Conservation (phyloP, 2,329 filamentous ascomycete species). For the Verticillium klebahnii region DNA sequence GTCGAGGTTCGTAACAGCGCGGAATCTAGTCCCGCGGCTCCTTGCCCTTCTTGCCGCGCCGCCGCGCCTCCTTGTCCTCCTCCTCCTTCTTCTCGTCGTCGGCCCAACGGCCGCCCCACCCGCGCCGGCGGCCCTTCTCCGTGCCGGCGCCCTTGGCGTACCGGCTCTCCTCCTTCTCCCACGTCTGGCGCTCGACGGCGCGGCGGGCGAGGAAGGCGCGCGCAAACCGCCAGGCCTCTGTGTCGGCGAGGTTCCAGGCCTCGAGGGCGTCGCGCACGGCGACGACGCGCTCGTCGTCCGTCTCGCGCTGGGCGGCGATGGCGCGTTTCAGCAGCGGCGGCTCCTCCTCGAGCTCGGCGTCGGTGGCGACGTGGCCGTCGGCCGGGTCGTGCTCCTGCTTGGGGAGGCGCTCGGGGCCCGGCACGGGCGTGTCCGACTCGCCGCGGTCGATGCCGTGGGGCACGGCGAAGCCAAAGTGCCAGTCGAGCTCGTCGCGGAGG, state of each 20-base stretch:
- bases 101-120: slow-evolving; percentile 28
- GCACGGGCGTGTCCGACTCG: slow-evolving; percentile 53
- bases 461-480: slow-evolving; percentile 83
- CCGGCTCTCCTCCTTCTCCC: slow-evolving; percentile 65
- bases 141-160: slow-evolving; percentile 59
- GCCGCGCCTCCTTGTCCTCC: background rate
- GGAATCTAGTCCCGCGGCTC: background rate
- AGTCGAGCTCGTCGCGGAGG: slow-evolving; percentile 71
- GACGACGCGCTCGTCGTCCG: slow-evolving; percentile 38
- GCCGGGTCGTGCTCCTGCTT: slow-evolving; percentile 41
- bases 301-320: slow-evolving; percentile 42
- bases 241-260: slow-evolving; percentile 67
- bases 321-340: slow-evolving; percentile 42
- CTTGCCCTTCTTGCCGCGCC: slow-evolving; percentile 1
- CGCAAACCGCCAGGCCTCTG: slow-evolving; percentile 73
- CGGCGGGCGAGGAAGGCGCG: slow-evolving; percentile 62
- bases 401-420: slow-evolving; percentile 52
- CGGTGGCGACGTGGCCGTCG: slow-evolving; percentile 44
- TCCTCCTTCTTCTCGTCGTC: slow-evolving; percentile 1
- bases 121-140: slow-evolving; percentile 33
- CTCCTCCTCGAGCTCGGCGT: slow-evolving; percentile 52
- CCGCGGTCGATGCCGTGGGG: slow-evolving; percentile 52
- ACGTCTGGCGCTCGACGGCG: slow-evolving; percentile 58
- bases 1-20: too few species aligned
- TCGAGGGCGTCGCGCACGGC: slow-evolving; percentile 52